phyloP scores from a whole-genome alignment of 352 stramenopile genomes.

The Phytophthora cajani region DNA sequence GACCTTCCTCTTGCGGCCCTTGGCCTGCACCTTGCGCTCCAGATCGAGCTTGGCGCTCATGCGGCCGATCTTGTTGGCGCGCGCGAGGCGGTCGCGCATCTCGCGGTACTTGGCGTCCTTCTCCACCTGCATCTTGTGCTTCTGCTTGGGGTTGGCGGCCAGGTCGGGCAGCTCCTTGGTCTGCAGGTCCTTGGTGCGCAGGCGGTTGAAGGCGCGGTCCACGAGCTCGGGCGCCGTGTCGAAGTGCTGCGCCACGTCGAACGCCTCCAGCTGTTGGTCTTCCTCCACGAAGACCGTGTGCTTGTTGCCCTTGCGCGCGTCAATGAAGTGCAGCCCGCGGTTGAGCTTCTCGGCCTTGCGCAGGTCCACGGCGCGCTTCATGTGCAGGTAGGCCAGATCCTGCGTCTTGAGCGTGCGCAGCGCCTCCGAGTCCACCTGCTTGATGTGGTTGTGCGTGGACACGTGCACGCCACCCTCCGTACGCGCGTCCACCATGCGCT shows the following conservation, averaged over 20 bases:
- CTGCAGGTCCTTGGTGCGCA: conserved; percentile 66
- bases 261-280: conserved; percentile 73
- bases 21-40: conserved; percentile 83
- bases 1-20: conserved; percentile 88
- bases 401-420: conserved; percentile 96
- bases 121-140: conserved; percentile 66
- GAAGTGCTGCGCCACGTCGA: conserved; percentile 94
- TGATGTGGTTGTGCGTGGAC: conserved; percentile 74
- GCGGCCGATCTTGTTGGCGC: conserved; percentile 71
- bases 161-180: conserved; percentile 45
- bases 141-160: conserved; percentile 43
- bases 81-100: conserved; percentile 69
- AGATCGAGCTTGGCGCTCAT: conserved; percentile 83
- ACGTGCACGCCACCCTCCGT: conserved; percentile 83
- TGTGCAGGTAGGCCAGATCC: conserved; percentile 95
- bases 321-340: conserved; percentile 79
- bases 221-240: conserved; percentile 81
- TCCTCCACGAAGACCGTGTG: conserved; percentile 96
- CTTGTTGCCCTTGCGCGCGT: conserved; percentile 82
- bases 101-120: conserved; percentile 75
- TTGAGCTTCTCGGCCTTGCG: conserved; percentile 84
- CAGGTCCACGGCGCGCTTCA: conserved; percentile 82
- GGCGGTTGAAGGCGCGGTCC: conserved; percentile 76
- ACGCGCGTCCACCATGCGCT: conserved; percentile 93
- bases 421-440: conserved; percentile 76